These are phyloP conservation scores for Passiflora organensis DNA, from an alignment of 345 rosid genomes.

Conservation along the genomic window DNA sequence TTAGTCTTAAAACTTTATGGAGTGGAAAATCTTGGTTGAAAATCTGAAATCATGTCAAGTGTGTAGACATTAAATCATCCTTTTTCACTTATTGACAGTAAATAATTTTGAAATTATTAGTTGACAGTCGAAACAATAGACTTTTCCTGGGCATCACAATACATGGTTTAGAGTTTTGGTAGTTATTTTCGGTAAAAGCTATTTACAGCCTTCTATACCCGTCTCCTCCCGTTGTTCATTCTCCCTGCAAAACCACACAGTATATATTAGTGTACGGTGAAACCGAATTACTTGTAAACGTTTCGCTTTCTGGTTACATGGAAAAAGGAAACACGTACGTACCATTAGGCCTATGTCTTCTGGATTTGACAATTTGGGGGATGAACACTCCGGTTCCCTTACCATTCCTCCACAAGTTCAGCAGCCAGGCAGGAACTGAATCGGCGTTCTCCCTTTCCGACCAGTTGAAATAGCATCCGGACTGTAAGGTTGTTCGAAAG, in stretches of 20 bases:
- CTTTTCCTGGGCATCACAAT: too few relatives aligned
- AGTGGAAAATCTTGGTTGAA: too few relatives aligned
- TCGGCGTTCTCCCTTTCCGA: background rate
- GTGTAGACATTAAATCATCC: too few relatives aligned
- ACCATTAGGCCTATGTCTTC: background rate
- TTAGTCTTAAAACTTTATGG: too few relatives aligned
- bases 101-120: too few relatives aligned
- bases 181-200: background rate
- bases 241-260: constrained; percentile 17
- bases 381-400: constrained; percentile 33
- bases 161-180: background rate
- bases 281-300: background rate
- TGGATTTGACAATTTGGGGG: constrained; percentile 13
- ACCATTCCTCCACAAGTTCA: constrained; percentile 14
- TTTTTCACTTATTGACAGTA: too few relatives aligned
- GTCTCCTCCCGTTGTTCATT: constrained; percentile 17
- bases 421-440: constrained; percentile 5
- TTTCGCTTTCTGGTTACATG: background rate
- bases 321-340: background rate
- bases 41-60: too few relatives aligned
- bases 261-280: background rate
- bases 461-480: background rate
- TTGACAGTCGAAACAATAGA: too few relatives aligned
- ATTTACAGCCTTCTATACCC: constrained; percentile 6
- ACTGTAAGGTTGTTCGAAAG: background rate